Percentiles rank a stretch among this genome's conserved stretches.
phyloP scores from a whole-genome alignment of 2,329 filamentous ascomycete species.

The Arthrobotrys megalospora region DNA sequence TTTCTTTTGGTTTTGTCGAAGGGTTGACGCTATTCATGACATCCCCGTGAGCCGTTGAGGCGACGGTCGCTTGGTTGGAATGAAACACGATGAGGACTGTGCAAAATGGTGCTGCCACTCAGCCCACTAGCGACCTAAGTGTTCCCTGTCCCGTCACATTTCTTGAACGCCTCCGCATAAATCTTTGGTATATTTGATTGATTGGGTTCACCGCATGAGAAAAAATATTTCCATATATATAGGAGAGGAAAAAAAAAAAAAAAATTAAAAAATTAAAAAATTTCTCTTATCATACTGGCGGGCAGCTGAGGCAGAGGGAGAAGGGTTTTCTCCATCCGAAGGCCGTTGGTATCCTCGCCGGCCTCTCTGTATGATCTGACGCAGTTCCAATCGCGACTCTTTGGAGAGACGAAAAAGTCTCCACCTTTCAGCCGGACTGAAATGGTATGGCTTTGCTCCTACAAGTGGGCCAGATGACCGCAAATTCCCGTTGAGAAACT shows the following conservation, averaged over 20 bases:
- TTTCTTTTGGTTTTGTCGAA: constrained; percentile 8
- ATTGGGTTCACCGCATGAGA: constrained; percentile 4
- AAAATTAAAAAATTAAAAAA: no score
- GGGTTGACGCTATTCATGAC: constrained; percentile 19
- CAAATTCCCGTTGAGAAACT: constrained; percentile 43
- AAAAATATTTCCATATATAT: constrained; percentile 6
- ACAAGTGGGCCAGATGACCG: constrained; percentile 56
- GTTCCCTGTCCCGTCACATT: constrained; percentile 58
- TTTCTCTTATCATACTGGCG: no score
- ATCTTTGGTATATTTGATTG: constrained; percentile 8
- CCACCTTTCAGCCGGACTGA: constrained; percentile 49
- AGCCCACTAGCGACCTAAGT: constrained; percentile 38
- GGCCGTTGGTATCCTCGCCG: no score
- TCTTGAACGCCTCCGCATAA: constrained; percentile 23
- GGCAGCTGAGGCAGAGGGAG: no score
- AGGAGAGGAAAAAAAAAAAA: no score
- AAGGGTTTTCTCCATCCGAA: no score
- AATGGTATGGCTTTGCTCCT: constrained; percentile 50
- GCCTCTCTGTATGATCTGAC: neutral
- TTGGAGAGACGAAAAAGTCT: constrained; percentile 21
- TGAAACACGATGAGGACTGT: constrained; percentile 58
- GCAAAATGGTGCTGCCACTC: constrained; percentile 50
- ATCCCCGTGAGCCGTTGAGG: constrained; percentile 47
- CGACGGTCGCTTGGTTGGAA: constrained; percentile 53
- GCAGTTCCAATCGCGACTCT: neutral